phyloP scores from a whole-genome alignment of 495 filamentous ascomycete species.

The Geoglossum glabrum region DNA sequence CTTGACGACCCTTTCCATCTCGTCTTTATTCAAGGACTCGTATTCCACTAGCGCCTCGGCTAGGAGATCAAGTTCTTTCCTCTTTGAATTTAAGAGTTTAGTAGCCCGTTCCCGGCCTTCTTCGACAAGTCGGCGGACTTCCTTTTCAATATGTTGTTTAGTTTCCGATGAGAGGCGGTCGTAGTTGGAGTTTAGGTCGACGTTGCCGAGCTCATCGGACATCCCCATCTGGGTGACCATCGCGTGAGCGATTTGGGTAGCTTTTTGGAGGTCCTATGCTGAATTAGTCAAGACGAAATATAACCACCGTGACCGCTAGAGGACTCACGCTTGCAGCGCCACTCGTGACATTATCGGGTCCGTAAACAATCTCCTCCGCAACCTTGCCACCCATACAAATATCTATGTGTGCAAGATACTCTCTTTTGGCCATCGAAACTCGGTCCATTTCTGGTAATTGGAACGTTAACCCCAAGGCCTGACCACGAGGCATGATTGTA shows the following conservation, averaged over 20 bases:
- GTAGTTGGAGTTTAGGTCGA: constrained; percentile 65
- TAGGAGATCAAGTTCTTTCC: constrained; percentile 67
- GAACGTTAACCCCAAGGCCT: constrained; percentile 65
- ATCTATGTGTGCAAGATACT: constrained; percentile 60
- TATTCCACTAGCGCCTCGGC: constrained; percentile 85
- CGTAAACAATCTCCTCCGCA: constrained; percentile 84
- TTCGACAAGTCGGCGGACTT: constrained; percentile 70
- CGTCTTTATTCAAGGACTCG: constrained; percentile 69
- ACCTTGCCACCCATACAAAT: constrained; percentile 79
- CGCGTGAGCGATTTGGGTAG: constrained; percentile 57
- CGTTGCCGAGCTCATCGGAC: constrained; percentile 71
- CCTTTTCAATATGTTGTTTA: constrained; percentile 60
- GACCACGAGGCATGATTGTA: constrained; percentile 82
- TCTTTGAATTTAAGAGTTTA: constrained; percentile 44
- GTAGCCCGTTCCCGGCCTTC: constrained; percentile 58
- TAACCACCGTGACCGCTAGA: background rate
- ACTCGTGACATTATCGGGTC: constrained; percentile 65
- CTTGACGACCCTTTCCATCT: constrained; percentile 70
- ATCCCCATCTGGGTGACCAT: constrained; percentile 82
- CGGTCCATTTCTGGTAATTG: constrained; percentile 78
- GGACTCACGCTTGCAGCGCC: constrained; percentile 23
- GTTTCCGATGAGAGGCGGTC: constrained; percentile 66
- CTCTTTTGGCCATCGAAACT: constrained; percentile 51
- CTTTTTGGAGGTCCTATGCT: constrained; percentile 57
- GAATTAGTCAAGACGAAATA: background rate